A percentile compares a stretch with the other conserved stretches of the same genome.
phyloP scores from a whole-genome alignment of 345 rosid species.

The Kandelia obovata region DNA sequence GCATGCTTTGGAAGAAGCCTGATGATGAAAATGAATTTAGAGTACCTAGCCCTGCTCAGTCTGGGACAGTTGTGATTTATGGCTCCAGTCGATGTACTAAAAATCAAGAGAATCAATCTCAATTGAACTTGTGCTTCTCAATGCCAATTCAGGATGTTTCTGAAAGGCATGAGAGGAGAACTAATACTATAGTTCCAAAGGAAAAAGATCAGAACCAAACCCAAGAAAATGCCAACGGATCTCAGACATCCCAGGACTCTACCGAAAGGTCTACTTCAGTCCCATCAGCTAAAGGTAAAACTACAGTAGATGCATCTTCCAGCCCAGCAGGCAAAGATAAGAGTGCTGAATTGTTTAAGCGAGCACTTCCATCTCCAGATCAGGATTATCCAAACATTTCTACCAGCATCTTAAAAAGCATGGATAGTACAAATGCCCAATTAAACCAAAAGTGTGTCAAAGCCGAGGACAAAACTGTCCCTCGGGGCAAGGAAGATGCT shows the following conservation, averaged over 20 bases:
- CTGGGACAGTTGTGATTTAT: slow-evolving; percentile 17
- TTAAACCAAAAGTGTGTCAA: slow-evolving; percentile 18
- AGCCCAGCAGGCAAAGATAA: slow-evolving; percentile 23
- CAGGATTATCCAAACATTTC: slow-evolving; percentile 31
- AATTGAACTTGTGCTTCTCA: slow-evolving; percentile 33
- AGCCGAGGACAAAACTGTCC: slow-evolving; percentile 20
- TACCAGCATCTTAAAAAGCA: slow-evolving; percentile 14
- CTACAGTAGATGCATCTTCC: slow-evolving; percentile 21
- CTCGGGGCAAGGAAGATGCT: slow-evolving; percentile 24
- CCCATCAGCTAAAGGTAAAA: slow-evolving; percentile 18
- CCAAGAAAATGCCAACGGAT: slow-evolving; percentile 22
- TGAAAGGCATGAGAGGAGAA: slow-evolving; percentile 28
- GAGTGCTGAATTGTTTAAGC: slow-evolving; percentile 26
- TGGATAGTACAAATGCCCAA: slow-evolving; percentile 10
- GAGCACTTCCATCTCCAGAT: slow-evolving; percentile 28
- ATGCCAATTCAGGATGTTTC: slow-evolving; percentile 33
- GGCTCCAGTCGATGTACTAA: slow-evolving; percentile 18
- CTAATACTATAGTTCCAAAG: slow-evolving; percentile 14
- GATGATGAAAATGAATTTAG: slow-evolving; percentile 35
- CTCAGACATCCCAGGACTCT: slow-evolving; percentile 18
- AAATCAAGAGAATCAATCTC: slow-evolving; percentile 15
- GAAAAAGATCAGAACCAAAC: slow-evolving; percentile 19
- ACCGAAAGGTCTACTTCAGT: slow-evolving; percentile 24
- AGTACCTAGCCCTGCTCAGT: slow-evolving; percentile 28
- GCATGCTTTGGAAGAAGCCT: slow-evolving; percentile 27